Percentiles rank a stretch among this genome's conserved stretches.
phyloP scores from a whole-genome alignment of 2,329 filamentous ascomycete genomes.

The Dendrostoma leiphaemia region DNA sequence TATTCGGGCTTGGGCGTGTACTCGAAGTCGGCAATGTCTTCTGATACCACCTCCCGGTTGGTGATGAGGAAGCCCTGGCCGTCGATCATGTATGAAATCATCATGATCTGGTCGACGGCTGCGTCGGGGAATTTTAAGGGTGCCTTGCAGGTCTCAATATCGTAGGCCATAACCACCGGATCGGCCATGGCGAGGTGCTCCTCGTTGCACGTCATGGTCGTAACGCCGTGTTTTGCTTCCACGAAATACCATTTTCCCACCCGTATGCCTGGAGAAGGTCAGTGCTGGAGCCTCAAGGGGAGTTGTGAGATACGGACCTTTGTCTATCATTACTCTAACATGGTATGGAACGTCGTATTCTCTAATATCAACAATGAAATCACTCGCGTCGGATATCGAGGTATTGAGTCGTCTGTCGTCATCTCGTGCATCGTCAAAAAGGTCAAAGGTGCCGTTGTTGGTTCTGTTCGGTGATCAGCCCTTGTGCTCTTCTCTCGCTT shows the following conservation, averaged over 20 bases:
- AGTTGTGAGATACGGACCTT: slow-evolving; percentile 25
- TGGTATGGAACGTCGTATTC: slow-evolving; percentile 99
- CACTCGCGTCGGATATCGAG: slow-evolving; percentile 81
- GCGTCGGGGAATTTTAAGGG: slow-evolving; percentile 97
- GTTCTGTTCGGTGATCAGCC: slow-evolving; percentile 45
- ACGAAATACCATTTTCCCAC: slow-evolving; percentile 97
- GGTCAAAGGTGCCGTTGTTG: slow-evolving; percentile 76
- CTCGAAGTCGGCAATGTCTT: slow-evolving; percentile 96
- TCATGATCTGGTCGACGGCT: slow-evolving; percentile 95
- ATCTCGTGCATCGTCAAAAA: slow-evolving; percentile 86
- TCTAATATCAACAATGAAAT: slow-evolving; percentile 97
- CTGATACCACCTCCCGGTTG: slow-evolving; percentile 94
- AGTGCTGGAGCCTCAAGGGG: too few species aligned
- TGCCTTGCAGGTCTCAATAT: slow-evolving; percentile 96
- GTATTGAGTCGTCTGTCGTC: slow-evolving; percentile 76
- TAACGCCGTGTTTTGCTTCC: slow-evolving; percentile 86
- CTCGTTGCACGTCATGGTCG: slow-evolving; percentile 80
- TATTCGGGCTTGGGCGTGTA: slow-evolving; percentile 98
- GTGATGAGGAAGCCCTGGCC: slow-evolving; percentile 97
- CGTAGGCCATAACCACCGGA: slow-evolving; percentile 97
- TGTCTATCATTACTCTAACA: slow-evolving; percentile 96
- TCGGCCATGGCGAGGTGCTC: slow-evolving; percentile 88
- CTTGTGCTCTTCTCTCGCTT: slow-evolving; percentile 13
- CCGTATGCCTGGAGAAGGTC: slow-evolving; percentile 91
- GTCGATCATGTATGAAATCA: slow-evolving; percentile 99